Evolutionary conservation across 2,329 filamentous ascomycete genomes (phyloP).

Genomic region (Pyricularia sp.): DNA sequence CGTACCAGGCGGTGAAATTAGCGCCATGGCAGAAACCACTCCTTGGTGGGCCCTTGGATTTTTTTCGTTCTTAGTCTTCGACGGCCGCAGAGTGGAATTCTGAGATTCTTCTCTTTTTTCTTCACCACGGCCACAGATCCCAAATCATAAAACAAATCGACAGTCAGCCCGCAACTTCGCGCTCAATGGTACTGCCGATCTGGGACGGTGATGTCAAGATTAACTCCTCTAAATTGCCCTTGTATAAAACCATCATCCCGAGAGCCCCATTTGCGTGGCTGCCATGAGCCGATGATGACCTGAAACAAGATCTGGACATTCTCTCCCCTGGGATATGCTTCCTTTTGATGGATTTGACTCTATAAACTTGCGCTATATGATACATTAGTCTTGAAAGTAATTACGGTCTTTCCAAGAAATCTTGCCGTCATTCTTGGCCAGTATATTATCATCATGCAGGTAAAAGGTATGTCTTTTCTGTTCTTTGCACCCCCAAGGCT

Average conservation of each 20-base stretch:
- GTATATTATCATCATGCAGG: neutral
- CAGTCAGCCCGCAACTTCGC: constrained; percentile 22
- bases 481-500: neutral
- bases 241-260: constrained; percentile 62
- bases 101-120: constrained; percentile 10
- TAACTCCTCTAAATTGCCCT: constrained; percentile 38
- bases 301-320: constrained; percentile 52
- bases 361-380: neutral
- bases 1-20: constrained; percentile 4
- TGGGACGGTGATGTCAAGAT: constrained; percentile 48
- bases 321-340: neutral
- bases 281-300: constrained; percentile 61
- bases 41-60: neutral
- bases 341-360: neutral
- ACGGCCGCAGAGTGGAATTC: neutral
- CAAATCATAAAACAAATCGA: constrained; percentile 20
- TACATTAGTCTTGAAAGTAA: neutral
- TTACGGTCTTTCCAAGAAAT: neutral
- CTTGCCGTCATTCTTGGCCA: neutral
- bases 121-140: constrained; percentile 21
- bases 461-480: neutral
- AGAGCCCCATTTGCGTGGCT: constrained; percentile 53
- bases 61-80: neutral
- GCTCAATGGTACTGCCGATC: constrained; percentile 37
- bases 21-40: neutral